Evolutionary conservation across 2,329 filamentous ascomycete genomes (phyloP).

Genomic region (Hymenoscyphus repandus): DNA sequence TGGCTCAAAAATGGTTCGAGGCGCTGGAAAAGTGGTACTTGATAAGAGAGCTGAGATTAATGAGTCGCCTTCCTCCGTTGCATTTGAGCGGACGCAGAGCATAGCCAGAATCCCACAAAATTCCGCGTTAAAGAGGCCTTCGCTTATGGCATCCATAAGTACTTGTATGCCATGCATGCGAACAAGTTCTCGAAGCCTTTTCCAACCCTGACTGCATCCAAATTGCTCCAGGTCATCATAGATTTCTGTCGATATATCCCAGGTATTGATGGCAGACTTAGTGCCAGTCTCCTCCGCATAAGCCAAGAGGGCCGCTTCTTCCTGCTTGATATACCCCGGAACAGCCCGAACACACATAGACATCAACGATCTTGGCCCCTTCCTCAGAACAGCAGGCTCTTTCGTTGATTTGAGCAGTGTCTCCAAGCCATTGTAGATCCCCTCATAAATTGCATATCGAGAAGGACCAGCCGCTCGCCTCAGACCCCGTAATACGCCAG

Average conservation of each 20-base stretch:
- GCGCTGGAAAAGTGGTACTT: constrained; percentile 33
- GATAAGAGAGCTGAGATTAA: constrained; percentile 35
- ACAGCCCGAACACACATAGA: constrained; percentile 45
- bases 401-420: constrained; percentile 39
- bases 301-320: constrained; percentile 38
- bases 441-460: constrained; percentile 38
- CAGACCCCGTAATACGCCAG: constrained; percentile 33
- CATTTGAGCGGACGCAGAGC: constrained; percentile 36
- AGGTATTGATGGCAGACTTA: constrained; percentile 27
- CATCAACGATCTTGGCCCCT: constrained; percentile 38
- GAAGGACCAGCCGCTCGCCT: constrained; percentile 28
- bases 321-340: constrained; percentile 41
- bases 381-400: constrained; percentile 11
- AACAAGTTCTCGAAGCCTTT: constrained; percentile 39
- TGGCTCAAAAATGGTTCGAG: constrained; percentile 29
- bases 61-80: constrained; percentile 37
- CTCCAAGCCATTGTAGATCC: constrained; percentile 41
- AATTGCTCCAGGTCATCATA: constrained; percentile 45
- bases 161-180: constrained; percentile 43
- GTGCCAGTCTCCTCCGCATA: constrained; percentile 37
- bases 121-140: constrained; percentile 37
- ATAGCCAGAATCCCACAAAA: constrained; percentile 39
- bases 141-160: constrained; percentile 37
- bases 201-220: constrained; percentile 40
- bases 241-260: constrained; percentile 39